Evolutionary conservation across 2,329 filamentous ascomycete species (phyloP).

Genomic region (Ilyonectria destructans): DNA sequence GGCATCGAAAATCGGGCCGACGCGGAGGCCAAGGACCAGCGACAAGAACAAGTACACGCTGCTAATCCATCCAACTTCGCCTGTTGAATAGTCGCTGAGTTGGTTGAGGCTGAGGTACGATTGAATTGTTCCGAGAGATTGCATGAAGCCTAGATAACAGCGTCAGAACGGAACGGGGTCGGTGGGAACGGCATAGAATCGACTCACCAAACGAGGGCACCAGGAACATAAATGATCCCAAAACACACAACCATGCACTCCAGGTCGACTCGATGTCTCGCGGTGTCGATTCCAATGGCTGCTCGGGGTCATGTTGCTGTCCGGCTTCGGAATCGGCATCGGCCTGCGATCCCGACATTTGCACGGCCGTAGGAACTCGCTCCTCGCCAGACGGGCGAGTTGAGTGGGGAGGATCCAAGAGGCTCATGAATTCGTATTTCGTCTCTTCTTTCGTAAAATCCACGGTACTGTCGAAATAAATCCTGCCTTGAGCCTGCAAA

Average conservation of each 20-base stretch:
- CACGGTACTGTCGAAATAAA: background rate
- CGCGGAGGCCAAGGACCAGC: slow-evolving; percentile 62
- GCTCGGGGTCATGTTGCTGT: slow-evolving; percentile 36
- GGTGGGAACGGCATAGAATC: background rate
- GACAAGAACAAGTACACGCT: slow-evolving; percentile 63
- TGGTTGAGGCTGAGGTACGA: slow-evolving; percentile 63
- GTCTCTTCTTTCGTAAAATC: background rate
- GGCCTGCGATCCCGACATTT: slow-evolving; percentile 38
- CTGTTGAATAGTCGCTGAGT: slow-evolving; percentile 58
- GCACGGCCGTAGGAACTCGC: slow-evolving; percentile 8
- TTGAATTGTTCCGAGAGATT: slow-evolving; percentile 64
- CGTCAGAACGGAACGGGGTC: slow-evolving; percentile 3
- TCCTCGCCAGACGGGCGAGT: background rate
- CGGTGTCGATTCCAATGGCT: slow-evolving; percentile 22
- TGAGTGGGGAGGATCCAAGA: slow-evolving; percentile 12
- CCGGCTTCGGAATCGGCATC: slow-evolving; percentile 28
- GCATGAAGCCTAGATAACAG: slow-evolving; percentile 60
- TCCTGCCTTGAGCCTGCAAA: background rate
- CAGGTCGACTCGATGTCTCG: slow-evolving; percentile 39
- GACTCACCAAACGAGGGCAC: slow-evolving; percentile 46
- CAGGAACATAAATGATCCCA: slow-evolving; percentile 44
- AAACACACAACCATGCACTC: slow-evolving; percentile 46
- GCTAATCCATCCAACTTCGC: slow-evolving; percentile 67
- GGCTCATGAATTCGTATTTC: background rate
- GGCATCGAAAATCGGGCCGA: slow-evolving; percentile 65